Evolutionary conservation across 176 grass and related monocot genomes (phyloP).

Genomic region (Leersia perrieri): DNA sequence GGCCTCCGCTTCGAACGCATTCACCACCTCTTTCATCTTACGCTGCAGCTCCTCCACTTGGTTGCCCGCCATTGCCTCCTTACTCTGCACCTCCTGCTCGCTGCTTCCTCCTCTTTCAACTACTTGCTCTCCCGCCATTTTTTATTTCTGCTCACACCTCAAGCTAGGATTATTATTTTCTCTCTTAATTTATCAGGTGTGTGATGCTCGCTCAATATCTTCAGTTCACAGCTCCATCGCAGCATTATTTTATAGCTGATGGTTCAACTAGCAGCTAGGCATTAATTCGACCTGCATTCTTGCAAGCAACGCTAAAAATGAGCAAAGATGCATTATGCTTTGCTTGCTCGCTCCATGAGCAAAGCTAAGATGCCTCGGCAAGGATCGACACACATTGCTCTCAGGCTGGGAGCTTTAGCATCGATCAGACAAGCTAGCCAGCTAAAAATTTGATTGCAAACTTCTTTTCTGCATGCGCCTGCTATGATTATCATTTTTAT

Average conservation of each 20-base stretch:
- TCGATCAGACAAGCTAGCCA: neutral
- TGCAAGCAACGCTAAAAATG: neutral
- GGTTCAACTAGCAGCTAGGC: too few relatives aligned
- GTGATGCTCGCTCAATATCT: neutral
- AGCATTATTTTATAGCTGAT: neutral
- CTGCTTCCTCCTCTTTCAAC: neutral
- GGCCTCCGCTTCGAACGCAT: too few relatives aligned
- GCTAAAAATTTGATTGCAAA: neutral
- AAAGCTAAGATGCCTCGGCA: conserved; percentile 28
- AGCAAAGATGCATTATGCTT: too few relatives aligned
- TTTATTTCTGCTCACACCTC: neutral
- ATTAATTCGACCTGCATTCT: too few relatives aligned
- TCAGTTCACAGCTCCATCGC: neutral
- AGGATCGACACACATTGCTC: neutral
- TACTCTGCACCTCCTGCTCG: neutral
- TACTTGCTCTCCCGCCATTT: neutral
- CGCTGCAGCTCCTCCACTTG: neutral
- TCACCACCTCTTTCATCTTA: neutral
- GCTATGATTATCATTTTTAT: neutral
- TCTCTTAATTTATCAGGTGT: too few relatives aligned
- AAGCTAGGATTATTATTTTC: neutral
- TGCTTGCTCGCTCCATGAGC: conserved; percentile 31
- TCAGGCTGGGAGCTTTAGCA: neutral
- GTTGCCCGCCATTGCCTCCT: too few relatives aligned
- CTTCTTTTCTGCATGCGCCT: neutral